Percentiles rank a stretch among this genome's conserved stretches.
phyloP scores from a whole-genome alignment of 2,329 filamentous ascomycete genomes.

The Aspergillus sp. region DNA sequence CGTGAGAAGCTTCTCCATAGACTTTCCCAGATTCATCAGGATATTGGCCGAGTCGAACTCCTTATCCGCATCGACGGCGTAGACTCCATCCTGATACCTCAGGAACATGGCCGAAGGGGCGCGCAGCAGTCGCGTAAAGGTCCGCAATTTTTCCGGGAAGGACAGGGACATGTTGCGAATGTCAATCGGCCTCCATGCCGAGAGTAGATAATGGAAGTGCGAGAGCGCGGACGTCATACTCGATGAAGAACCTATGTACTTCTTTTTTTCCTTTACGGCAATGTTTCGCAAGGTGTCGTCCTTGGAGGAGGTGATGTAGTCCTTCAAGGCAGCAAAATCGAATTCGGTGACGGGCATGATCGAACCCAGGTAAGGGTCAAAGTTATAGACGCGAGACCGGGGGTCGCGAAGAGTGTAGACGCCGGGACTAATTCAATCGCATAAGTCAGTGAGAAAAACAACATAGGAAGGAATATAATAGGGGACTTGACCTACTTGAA shows the following conservation, averaged over 20 bases:
- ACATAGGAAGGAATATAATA: neutral
- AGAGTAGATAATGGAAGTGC: conserved; percentile 92
- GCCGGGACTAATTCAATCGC: conserved; percentile 56
- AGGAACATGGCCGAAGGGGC: conserved; percentile 79
- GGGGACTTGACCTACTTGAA: conserved; percentile 67
- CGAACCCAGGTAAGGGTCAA: conserved; percentile 87
- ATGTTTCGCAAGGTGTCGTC: conserved; percentile 71
- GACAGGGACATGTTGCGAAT: conserved; percentile 63
- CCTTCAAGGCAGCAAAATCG: conserved; percentile 80
- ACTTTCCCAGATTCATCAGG: conserved; percentile 88
- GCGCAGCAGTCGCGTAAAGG: conserved; percentile 71
- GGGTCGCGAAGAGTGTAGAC: conserved; percentile 90
- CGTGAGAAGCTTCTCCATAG: conserved; percentile 93
- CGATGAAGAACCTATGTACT: conserved; percentile 92
- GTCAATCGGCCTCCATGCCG: conserved; percentile 74
- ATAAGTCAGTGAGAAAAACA: conserved; percentile 3
- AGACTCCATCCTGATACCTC: conserved; percentile 77
- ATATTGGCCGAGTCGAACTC: conserved; percentile 82
- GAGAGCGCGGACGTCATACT: conserved; percentile 87
- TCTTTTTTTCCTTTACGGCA: conserved; percentile 66
- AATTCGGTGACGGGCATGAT: conserved; percentile 95
- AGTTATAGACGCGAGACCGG: conserved; percentile 87
- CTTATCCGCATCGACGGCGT: conserved; percentile 96
- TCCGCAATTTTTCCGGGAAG: conserved; percentile 61
- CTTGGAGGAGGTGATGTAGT: conserved; percentile 88